Conservation (phyloP, 1,284 basidiomycete species). For the Cutaneotrichosporon cyanovorans region DNA sequence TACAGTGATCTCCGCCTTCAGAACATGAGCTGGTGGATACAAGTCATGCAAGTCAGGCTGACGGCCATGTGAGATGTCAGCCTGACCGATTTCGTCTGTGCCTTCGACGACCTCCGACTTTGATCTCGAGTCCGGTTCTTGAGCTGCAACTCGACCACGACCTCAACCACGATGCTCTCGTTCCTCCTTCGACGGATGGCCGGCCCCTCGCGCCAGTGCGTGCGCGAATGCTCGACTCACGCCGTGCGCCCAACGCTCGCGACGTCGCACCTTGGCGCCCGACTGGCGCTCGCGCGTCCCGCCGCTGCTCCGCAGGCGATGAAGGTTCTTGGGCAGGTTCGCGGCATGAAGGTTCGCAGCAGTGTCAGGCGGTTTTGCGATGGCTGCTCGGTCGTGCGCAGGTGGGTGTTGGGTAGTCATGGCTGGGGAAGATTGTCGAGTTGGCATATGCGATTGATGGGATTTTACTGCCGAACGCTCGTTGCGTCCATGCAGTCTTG, state of each 20-base stretch:
- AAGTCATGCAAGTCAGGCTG: no score
- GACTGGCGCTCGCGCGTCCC: conserved; percentile 3
- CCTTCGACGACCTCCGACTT: not conserved
- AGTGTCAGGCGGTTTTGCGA: conserved; percentile 90
- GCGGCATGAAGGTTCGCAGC: conserved; percentile 94
- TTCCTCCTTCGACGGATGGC: conserved; percentile 9
- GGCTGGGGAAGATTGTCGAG: not conserved
- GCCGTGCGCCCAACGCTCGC: conserved; percentile 6
- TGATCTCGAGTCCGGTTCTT: no score
- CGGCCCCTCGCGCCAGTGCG: conserved; percentile 10
- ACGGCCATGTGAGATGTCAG: not conserved
- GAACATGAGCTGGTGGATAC: no score
- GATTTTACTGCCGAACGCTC: no score
- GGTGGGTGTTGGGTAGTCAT: conserved; percentile 25
- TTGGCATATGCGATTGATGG: no score
- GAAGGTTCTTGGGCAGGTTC: conserved; percentile 23
- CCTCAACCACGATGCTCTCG: conserved; percentile 3
- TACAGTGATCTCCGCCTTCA: no score
- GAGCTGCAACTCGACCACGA: no score
- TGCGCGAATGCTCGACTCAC: conserved; percentile 11
- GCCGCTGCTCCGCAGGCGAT: conserved; percentile 13
- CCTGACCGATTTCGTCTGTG: not conserved
- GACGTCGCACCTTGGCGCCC: not conserved
- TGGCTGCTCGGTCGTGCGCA: conserved; percentile 72
- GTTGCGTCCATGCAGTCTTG: no score